Percentiles rank a stretch among this genome's conserved stretches.
These are phyloP conservation scores for Vaccinium vitisidaea DNA, from an alignment of 148 eudicot genomes.

Conservation along the genomic window DNA sequence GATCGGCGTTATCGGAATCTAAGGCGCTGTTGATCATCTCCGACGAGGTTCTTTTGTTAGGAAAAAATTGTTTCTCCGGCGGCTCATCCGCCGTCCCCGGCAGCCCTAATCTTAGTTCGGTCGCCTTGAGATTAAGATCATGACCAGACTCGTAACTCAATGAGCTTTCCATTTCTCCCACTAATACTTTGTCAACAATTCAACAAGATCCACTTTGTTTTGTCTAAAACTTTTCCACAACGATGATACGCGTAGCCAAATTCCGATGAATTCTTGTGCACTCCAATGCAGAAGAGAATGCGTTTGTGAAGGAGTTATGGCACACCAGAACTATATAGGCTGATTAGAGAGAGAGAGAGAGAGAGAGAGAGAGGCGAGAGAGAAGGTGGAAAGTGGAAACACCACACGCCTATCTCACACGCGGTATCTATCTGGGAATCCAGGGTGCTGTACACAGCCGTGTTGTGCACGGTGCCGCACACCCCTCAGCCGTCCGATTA, in stretches of 20 bases:
- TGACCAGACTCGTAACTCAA: slow-evolving; percentile 20
- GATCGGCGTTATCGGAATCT: slow-evolving; percentile 6
- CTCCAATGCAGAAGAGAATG: neutral
- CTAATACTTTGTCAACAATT: neutral
- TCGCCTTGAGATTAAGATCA: slow-evolving; percentile 37
- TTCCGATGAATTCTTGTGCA: neutral
- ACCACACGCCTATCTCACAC: slow-evolving; percentile 15
- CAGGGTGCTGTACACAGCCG: too few species aligned
- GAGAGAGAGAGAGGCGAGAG: neutral
- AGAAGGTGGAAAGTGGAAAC: neutral
- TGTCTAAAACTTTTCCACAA: too few species aligned
- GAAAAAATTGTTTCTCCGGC: slow-evolving; percentile 9
- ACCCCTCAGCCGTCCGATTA: too few species aligned
- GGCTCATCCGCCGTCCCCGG: slow-evolving; percentile 39
- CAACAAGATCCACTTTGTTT: neutral
- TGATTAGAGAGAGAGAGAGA: slow-evolving; percentile 11
- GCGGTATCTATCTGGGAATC: neutral
- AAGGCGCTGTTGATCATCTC: slow-evolving; percentile 23
- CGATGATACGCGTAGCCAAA: neutral
- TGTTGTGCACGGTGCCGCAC: too few species aligned
- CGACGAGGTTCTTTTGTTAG: slow-evolving; percentile 37
- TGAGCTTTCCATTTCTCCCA: slow-evolving; percentile 24
- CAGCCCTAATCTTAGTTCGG: slow-evolving; percentile 46
- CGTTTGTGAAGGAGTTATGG: neutral
- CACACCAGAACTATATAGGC: slow-evolving; percentile 29